A percentile compares a stretch with the other conserved stretches of the same genome.
These are phyloP conservation scores for Backusella macrospora DNA, from an alignment of 192 early-diverging fungal genomes.

Conservation along the genomic window DNA sequence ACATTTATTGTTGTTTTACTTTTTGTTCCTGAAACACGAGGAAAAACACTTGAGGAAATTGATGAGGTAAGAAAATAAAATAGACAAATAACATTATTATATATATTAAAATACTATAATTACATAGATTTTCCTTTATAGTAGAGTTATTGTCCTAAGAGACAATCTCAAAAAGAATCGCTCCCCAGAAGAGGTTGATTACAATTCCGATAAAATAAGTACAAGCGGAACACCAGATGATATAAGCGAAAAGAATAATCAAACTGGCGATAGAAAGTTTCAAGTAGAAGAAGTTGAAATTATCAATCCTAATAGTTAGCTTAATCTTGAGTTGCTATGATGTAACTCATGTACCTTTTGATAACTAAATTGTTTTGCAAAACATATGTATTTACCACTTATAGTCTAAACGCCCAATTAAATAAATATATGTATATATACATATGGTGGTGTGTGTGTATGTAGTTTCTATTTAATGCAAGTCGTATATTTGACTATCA, in stretches of 20 bases:
- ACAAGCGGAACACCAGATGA: not conserved
- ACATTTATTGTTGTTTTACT: not conserved
- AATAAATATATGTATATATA: not conserved
- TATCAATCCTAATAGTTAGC: not conserved
- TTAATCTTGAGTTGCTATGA: not conserved
- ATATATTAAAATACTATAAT: not conserved
- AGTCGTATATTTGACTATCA: not conserved
- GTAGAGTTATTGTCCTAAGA: slow-evolving; percentile 5
- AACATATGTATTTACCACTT: too few relatives aligned
- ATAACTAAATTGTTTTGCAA: not conserved
- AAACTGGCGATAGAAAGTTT: not conserved
- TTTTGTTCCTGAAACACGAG: slow-evolving; percentile 16
- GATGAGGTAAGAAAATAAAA: slow-evolving; percentile 10
- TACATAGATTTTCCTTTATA: slow-evolving; percentile 6
- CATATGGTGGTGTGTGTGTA: not conserved
- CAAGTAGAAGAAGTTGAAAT: not conserved
- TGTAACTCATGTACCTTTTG: not conserved
- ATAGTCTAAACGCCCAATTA: not conserved
- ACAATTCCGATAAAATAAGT: not conserved
- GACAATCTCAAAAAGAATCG: not conserved
- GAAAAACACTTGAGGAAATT: slow-evolving; percentile 17
- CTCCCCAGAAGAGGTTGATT: not conserved
- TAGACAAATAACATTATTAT: too few relatives aligned
- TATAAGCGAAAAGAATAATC: not conserved
- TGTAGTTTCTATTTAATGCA: not conserved